Percentiles rank a stretch among this genome's conserved stretches.
Evolutionary conservation across 2,329 filamentous ascomycete species (phyloP).

Genomic region (Fusarium multiceps): DNA sequence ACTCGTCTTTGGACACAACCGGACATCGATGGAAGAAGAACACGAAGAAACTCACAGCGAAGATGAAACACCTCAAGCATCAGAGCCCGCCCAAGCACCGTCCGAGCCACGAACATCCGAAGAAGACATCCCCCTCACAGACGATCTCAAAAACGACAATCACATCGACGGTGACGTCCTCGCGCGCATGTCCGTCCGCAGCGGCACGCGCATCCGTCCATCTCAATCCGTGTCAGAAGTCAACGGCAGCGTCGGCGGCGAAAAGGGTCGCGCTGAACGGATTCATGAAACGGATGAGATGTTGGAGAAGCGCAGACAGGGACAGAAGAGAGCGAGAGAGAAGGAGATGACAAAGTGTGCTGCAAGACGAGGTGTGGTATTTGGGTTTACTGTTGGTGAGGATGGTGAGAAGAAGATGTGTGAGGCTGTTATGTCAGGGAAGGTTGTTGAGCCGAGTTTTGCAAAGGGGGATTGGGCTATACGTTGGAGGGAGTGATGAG

Average conservation of each 20-base stretch:
- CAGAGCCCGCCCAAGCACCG: background rate
- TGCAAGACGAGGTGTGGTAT: constrained; percentile 69
- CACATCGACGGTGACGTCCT: constrained; percentile 56
- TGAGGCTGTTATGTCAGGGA: constrained; percentile 69
- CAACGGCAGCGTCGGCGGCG: constrained; percentile 67
- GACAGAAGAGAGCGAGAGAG: constrained; percentile 57
- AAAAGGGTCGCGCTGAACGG: constrained; percentile 65
- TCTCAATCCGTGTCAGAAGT: constrained; percentile 59
- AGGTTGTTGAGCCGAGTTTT: constrained; percentile 69
- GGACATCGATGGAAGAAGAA: constrained; percentile 7
- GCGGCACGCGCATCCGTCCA: constrained; percentile 52
- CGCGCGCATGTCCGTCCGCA: constrained; percentile 51
- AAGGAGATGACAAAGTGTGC: constrained; percentile 71
- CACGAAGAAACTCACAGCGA: background rate
- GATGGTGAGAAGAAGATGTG: constrained; percentile 56
- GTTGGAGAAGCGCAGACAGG: constrained; percentile 60
- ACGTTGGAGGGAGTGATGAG: constrained; percentile 61
- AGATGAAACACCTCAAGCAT: background rate
- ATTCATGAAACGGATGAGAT: constrained; percentile 63
- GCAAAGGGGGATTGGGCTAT: constrained; percentile 71
- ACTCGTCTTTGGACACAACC: constrained; percentile 20
- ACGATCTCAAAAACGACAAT: background rate
- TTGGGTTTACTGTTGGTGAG: constrained; percentile 56
- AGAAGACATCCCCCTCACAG: background rate
- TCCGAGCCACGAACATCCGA: background rate